Percentiles rank a stretch among this genome's conserved stretches.
These are phyloP conservation scores for Ophiostoma sp. DNA, from an alignment of 2,329 filamentous ascomycete species.

Conservation along the genomic window DNA sequence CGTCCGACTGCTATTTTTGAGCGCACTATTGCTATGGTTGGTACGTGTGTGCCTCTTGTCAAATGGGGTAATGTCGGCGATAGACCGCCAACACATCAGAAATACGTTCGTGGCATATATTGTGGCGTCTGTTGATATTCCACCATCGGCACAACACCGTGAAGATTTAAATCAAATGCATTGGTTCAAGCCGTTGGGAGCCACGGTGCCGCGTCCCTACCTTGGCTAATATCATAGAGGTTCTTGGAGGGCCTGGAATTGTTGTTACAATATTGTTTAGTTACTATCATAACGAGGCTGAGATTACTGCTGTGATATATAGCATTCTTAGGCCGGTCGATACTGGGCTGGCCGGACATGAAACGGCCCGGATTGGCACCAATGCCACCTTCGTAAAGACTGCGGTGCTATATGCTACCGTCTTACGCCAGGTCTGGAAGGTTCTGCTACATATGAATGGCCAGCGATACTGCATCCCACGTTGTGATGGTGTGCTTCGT, in stretches of 20 bases:
- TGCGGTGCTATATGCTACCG: neutral
- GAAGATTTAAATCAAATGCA: neutral
- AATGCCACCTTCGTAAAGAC: neutral
- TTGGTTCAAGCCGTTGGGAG: neutral
- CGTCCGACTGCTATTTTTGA: neutral
- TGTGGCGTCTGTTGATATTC: neutral
- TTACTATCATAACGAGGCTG: no score
- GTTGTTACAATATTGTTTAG: no score
- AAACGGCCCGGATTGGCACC: no score
- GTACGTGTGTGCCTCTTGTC: neutral
- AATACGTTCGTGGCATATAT: neutral
- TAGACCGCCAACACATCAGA: no score
- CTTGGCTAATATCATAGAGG: no score
- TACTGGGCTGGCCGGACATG: no score
- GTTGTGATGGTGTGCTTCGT: neutral
- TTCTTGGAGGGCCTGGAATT: no score
- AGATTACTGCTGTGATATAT: no score
- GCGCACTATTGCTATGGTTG: no score
- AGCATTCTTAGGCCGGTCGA: no score
- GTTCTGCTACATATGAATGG: neutral
- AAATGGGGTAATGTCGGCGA: neutral
- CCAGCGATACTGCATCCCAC: neutral
- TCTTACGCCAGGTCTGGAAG: neutral
- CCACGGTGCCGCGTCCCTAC: no score
- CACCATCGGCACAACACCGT: neutral